Conservation (phyloP, 2,329 filamentous ascomycete genomes). For the Curvularia sp. region DNA sequence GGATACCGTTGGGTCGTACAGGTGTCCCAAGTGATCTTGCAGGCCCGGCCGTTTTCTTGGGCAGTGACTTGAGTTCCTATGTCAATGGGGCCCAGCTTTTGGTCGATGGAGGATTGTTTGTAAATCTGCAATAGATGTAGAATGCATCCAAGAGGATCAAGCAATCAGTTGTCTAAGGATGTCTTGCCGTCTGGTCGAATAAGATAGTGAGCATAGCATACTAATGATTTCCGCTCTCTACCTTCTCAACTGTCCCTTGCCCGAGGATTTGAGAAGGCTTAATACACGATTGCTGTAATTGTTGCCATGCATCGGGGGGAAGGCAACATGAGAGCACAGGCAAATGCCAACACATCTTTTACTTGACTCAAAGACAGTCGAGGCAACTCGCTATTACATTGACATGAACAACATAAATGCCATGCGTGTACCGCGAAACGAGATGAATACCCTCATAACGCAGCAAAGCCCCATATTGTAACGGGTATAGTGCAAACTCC, state of each 20-base stretch:
- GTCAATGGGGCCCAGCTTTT: conserved; percentile 78
- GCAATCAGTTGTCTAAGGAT: background rate
- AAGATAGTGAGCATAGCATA: background rate
- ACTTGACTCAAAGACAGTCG: background rate
- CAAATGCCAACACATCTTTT: background rate
- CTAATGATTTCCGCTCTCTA: background rate
- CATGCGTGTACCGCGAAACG: background rate
- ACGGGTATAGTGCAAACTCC: conserved; percentile 4
- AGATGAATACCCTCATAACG: background rate
- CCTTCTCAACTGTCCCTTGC: background rate
- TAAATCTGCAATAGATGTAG: conserved; percentile 66
- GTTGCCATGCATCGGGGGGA: background rate
- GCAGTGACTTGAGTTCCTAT: conserved; percentile 68
- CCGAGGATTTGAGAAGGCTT: background rate
- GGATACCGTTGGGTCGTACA: conserved; percentile 71
- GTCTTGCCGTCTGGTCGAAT: background rate
- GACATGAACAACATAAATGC: background rate
- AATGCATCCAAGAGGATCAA: background rate
- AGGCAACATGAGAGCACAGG: background rate
- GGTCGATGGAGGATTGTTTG: conserved; percentile 88
- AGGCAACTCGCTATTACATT: background rate
- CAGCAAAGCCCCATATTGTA: background rate
- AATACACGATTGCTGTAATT: background rate
- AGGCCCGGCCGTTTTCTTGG: conserved; percentile 85
- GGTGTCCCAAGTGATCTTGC: conserved; percentile 70